Evolutionary conservation across 257 asterid genomes (phyloP), one percentile per base, ranked within the genome.

Genomic region (Eucommia ulmoides): DNA sequence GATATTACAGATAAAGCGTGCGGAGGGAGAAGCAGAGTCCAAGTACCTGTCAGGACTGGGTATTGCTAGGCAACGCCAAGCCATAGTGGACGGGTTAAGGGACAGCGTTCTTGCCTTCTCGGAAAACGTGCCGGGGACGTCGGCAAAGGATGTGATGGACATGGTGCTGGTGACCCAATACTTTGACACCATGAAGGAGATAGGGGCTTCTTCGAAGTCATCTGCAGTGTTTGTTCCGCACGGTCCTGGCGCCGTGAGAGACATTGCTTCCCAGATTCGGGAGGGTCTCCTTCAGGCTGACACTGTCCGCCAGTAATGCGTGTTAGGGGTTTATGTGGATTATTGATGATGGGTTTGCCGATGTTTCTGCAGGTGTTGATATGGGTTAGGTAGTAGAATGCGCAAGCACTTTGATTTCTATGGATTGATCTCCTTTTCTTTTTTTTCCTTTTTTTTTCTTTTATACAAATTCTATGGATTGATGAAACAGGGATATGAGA

Each of bases 81-180:
- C 70, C 15, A 65, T 65, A 19, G 65, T 65, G 19, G 61, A 65
- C 58, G 70, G 70, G 21, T 46, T 65, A 23, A 51, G 70, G 12
- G 70, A 65, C 49, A 65, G 70, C 6, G 65, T 65, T 25, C 65
- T 65, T 0, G 70, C 56, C 1, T 65, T 65, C 56, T 58, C 70
- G 12, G 65, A 19, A 20, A 65, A 65, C 22, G 70, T 65, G 21
- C 65, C 65, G 24, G 70, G 65, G 19, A 65, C 70, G 19, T 29
- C 70, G 0, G 61, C 70, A 65, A 65, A 65, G 24, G 70, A 65
- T 48, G 65, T 65, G 6, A 58, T 65, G 70, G 70, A 65, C 54
- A 65, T 65, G 60, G 64, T 65, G 41, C 65, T 65, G 1, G 50
- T 58, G 8, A 65, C 70, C 8, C 70, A 65, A 49, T 65, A 65